Percentiles rank a stretch among this genome's conserved stretches.
phyloP scores from a whole-genome alignment of 2,329 filamentous ascomycete species.

The Graphium sp. region DNA sequence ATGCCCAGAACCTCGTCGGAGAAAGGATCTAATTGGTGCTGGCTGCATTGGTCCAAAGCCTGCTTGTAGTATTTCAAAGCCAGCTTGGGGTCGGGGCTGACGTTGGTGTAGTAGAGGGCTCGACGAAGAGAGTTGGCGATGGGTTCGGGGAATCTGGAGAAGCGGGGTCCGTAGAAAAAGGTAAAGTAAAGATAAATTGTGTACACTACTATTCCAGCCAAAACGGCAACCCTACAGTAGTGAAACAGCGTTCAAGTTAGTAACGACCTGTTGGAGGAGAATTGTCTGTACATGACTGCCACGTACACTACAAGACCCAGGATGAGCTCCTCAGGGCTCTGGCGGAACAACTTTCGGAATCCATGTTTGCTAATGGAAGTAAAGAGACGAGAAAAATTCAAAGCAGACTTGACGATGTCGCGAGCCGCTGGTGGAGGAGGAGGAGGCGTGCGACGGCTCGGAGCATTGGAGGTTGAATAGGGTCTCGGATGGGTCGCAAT shows the following conservation, averaged over 20 bases:
- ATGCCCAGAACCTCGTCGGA: slow-evolving; percentile 84
- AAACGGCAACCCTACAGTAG: slow-evolving; percentile 17
- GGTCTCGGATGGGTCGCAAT: too few species aligned
- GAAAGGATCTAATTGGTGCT: slow-evolving; percentile 69
- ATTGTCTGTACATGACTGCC: neutral
- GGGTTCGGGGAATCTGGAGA: slow-evolving; percentile 45
- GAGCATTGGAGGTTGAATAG: too few species aligned
- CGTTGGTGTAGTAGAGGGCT: slow-evolving; percentile 76
- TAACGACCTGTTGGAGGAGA: too few species aligned
- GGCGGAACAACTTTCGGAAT: slow-evolving; percentile 18
- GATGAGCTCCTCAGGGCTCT: slow-evolving; percentile 25
- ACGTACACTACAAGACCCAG: slow-evolving; percentile 23
- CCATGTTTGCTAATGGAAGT: slow-evolving; percentile 8
- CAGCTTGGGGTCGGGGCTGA: slow-evolving; percentile 53
- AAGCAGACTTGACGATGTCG: too few species aligned
- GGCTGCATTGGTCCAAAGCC: slow-evolving; percentile 56
- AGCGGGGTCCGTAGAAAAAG: slow-evolving; percentile 37
- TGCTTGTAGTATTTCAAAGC: slow-evolving; percentile 74
- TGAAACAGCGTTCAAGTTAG: neutral
- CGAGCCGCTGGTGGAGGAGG: too few species aligned
- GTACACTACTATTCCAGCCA: slow-evolving; percentile 17
- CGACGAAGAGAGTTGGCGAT: slow-evolving; percentile 65
- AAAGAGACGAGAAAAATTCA: slow-evolving; percentile 1
- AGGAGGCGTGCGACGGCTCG: too few species aligned
- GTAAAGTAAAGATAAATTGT: slow-evolving; percentile 28